phyloP scores from a whole-genome alignment of 495 filamentous ascomycete species.

The Entonaema liquescens region DNA sequence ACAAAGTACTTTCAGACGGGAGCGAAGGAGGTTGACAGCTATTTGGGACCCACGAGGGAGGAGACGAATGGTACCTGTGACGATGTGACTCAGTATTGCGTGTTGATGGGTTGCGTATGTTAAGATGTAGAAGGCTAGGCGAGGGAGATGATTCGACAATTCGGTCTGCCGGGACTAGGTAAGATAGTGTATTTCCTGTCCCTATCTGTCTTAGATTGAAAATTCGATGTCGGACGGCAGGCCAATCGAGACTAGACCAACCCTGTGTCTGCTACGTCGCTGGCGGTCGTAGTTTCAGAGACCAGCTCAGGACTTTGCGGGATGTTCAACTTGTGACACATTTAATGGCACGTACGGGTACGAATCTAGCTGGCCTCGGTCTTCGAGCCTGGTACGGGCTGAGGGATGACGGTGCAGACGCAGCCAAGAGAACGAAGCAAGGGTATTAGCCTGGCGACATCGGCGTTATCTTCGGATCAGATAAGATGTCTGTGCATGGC shows the following conservation, averaged over 20 bases:
- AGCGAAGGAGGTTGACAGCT: constrained; percentile 21
- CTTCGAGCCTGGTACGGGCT: constrained; percentile 8
- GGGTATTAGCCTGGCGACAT: constrained; percentile 47
- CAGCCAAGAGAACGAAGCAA: constrained; percentile 27
- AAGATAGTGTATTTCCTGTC: neutral
- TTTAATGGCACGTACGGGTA: constrained; percentile 6
- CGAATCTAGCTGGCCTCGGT: constrained; percentile 12
- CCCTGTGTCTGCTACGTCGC: neutral
- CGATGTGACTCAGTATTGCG: constrained; percentile 14
- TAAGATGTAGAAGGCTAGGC: constrained; percentile 11
- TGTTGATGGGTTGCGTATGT: constrained; percentile 22
- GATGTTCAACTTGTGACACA: constrained; percentile 9
- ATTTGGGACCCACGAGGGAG: constrained; percentile 4
- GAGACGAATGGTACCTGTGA: neutral
- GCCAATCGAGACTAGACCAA: constrained; percentile 7
- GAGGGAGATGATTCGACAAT: constrained; percentile 7
- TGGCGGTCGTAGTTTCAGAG: constrained; percentile 13
- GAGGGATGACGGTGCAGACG: constrained; percentile 22
- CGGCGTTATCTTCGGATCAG: constrained; percentile 62
- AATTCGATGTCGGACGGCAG: neutral
- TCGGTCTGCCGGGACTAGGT: neutral
- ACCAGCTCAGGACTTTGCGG: constrained; percentile 13
- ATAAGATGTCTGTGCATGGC: constrained; percentile 53
- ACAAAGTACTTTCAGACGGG: neutral
- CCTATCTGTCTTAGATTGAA: constrained; percentile 13